phyloP scores from a whole-genome alignment of 805 yeast genomes.

The Clavispora phyllophila region DNA sequence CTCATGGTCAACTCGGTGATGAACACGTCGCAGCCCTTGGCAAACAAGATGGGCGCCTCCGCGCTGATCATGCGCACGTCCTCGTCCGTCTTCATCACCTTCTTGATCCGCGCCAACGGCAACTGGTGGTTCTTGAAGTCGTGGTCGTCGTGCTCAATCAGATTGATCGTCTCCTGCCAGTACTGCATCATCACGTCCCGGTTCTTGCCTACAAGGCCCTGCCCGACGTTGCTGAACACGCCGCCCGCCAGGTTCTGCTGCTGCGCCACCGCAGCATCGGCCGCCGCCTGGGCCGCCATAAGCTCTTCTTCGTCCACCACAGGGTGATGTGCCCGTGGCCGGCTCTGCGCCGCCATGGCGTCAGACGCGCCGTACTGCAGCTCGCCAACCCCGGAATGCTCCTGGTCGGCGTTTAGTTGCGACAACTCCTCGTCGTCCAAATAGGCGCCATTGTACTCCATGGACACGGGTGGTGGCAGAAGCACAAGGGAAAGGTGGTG shows the following conservation, averaged over 20 bases:
- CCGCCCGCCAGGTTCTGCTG: constrained; percentile 45
- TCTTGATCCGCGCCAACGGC: constrained; percentile 93
- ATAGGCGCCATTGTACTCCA: constrained; percentile 26
- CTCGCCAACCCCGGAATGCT: constrained; percentile 15
- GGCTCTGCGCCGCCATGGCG: neutral
- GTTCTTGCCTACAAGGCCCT: constrained; percentile 43
- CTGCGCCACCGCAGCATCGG: constrained; percentile 43
- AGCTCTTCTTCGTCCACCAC: constrained; percentile 38
- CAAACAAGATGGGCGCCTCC: constrained; percentile 95
- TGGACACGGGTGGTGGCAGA: neutral
- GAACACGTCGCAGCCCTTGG: constrained; percentile 96
- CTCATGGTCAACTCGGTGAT: constrained; percentile 97
- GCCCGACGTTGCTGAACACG: constrained; percentile 86
- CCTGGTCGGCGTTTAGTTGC: constrained; percentile 15
- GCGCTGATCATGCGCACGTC: constrained; percentile 97
- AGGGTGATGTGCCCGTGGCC: constrained; percentile 5
- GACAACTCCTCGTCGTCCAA: constrained; percentile 25
- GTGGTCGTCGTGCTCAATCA: constrained; percentile 82
- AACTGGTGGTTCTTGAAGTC: constrained; percentile 92
- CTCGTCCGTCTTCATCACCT: constrained; percentile 97
- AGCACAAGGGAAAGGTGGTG: neutral
- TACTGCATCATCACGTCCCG: constrained; percentile 89
- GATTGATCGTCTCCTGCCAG: constrained; percentile 96
- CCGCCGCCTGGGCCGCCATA: constrained; percentile 43
- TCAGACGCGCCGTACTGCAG: constrained; percentile 6